A percentile compares a stretch with the other conserved stretches of the same genome.
Evolutionary conservation across 805 yeast species (phyloP).

Genomic region (Yarrowia keelungensis): DNA sequence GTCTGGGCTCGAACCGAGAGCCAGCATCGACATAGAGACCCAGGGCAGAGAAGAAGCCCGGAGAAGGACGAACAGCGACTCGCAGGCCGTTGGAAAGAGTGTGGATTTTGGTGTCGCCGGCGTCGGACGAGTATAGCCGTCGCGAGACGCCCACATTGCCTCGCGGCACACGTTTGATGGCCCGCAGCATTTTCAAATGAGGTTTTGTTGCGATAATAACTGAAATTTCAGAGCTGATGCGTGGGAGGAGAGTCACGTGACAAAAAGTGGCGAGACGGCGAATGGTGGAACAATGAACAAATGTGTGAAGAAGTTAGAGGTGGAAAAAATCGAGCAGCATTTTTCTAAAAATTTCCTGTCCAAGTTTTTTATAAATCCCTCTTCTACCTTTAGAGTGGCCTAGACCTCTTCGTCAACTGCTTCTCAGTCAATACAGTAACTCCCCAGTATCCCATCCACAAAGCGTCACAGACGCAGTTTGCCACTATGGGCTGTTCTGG

Average conservation of each 20-base stretch:
- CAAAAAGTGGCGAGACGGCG: too few species aligned
- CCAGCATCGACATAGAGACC: constrained; percentile 94
- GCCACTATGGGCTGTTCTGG: constrained; percentile 17
- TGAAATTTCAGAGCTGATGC: constrained; percentile 16
- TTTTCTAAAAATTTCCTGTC: too few species aligned
- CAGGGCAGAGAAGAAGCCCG: constrained; percentile 89
- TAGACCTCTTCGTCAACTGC: too few species aligned
- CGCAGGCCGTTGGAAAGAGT: constrained; percentile 76
- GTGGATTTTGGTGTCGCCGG: constrained; percentile 21
- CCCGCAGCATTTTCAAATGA: constrained; percentile 9
- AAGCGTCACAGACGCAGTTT: constrained; percentile 13
- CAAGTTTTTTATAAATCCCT: too few species aligned
- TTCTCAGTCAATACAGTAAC: not conserved
- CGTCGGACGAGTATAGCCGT: constrained; percentile 20
- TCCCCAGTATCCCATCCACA: not conserved
- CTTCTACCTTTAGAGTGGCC: too few species aligned
- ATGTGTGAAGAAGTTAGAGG: too few species aligned
- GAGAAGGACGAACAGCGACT: constrained; percentile 82
- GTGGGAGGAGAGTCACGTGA: constrained; percentile 4
- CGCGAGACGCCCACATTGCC: not conserved
- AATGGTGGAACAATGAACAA: too few species aligned
- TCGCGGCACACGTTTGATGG: constrained; percentile 21
- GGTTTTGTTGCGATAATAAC: constrained; percentile 3
- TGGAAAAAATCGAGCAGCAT: too few species aligned
- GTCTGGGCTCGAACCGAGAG: constrained; percentile 74